phyloP scores from a whole-genome alignment of 2,329 filamentous ascomycete genomes.

The Dactylella cylindrospora region DNA sequence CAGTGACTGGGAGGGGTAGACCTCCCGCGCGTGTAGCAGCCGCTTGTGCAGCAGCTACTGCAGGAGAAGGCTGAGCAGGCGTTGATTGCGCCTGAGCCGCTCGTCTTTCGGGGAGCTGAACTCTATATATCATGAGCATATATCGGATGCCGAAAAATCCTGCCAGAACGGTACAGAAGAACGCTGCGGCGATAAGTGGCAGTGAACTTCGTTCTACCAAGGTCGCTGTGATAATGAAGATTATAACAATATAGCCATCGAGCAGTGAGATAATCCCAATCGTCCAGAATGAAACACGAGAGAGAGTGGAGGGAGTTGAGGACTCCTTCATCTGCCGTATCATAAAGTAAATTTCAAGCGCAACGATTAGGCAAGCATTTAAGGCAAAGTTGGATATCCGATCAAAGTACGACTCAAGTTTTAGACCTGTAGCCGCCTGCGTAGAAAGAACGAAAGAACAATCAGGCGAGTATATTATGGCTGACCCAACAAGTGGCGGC shows the following conservation, averaged over 20 bases:
- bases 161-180: conserved; percentile 48
- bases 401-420: conserved; percentile 62
- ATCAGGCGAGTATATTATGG: conserved; percentile 68
- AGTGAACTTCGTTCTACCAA: conserved; percentile 46
- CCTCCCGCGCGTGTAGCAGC: conserved; percentile 46
- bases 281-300: conserved; percentile 66
- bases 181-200: conserved; percentile 47
- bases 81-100: conserved; percentile 27
- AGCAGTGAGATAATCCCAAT: conserved; percentile 64
- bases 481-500: conserved; percentile 64
- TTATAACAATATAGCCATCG: conserved; percentile 56
- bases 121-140: conserved; percentile 48
- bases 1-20: conserved; percentile 47
- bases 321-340: conserved; percentile 67
- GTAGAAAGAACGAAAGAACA: conserved; percentile 63
- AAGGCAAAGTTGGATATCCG: conserved; percentile 64
- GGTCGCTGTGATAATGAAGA: conserved; percentile 47
- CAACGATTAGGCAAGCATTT: conserved; percentile 60
- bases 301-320: conserved; percentile 67
- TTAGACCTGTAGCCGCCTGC: conserved; percentile 64
- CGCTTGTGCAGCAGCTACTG: conserved; percentile 26
- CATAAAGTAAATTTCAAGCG: conserved; percentile 64
- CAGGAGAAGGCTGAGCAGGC: conserved; percentile 31
- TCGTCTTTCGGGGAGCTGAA: conserved; percentile 47
- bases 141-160: conserved; percentile 49